Conservation (phyloP, 257 asterid genomes). For the Ilex aquifolium region DNA sequence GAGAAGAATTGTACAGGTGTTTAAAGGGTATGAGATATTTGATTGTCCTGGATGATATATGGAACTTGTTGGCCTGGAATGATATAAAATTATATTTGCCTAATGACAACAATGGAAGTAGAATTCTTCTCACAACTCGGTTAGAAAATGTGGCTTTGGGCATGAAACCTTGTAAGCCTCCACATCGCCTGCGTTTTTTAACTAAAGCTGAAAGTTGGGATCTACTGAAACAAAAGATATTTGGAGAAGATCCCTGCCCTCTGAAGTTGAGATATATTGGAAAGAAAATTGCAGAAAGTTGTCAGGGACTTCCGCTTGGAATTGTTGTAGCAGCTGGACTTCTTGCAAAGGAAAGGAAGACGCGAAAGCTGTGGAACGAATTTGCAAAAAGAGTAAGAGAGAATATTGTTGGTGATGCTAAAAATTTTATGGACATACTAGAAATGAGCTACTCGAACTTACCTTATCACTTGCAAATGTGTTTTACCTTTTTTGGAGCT, state of each 20-base stretch:
- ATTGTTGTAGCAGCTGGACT: constrained; percentile 16
- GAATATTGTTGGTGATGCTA: not conserved
- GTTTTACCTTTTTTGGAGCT: constrained; percentile 19
- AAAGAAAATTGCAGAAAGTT: constrained; percentile 1
- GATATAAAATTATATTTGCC: no score
- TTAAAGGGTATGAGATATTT: constrained; percentile 25
- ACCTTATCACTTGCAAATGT: constrained; percentile 15
- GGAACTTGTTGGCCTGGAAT: constrained; percentile 24
- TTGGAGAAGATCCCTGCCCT: constrained; percentile 3
- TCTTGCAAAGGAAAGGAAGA: not conserved
- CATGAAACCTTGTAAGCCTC: not conserved
- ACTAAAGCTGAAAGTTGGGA: constrained; percentile 14
- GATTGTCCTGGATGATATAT: constrained; percentile 37
- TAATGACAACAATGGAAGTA: no score
- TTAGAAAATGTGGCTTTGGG: no score
- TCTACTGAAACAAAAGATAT: constrained; percentile 3
- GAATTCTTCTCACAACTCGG: no score
- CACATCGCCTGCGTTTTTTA: not conserved
- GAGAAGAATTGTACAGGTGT: constrained; percentile 11
- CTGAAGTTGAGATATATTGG: not conserved
- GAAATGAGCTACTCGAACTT: constrained; percentile 19
- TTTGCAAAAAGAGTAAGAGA: not conserved
- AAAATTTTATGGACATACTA: not conserved
- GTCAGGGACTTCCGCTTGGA: constrained; percentile 13
- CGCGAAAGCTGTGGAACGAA: constrained; percentile 1